Conservation (phyloP, 2,329 filamentous ascomycete genomes). For the Aschersonia sp. region DNA sequence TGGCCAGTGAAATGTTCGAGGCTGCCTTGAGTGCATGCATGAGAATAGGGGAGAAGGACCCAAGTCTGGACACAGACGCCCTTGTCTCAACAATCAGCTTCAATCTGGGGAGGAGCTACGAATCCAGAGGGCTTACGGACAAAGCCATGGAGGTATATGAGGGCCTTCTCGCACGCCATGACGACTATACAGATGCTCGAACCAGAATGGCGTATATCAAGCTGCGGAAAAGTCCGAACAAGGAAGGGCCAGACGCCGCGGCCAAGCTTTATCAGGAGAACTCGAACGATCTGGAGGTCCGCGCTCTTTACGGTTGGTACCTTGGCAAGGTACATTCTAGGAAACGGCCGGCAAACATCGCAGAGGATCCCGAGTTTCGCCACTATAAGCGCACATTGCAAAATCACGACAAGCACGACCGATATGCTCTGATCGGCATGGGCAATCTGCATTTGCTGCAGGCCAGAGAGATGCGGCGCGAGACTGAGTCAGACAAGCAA, state of each 20-base stretch:
- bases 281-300: slow-evolving; percentile 75
- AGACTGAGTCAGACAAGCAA: slow-evolving; percentile 79
- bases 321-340: slow-evolving; percentile 67
- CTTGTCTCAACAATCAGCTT: slow-evolving; percentile 93
- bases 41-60: slow-evolving; percentile 61
- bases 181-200: slow-evolving; percentile 83
- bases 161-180: slow-evolving; percentile 67
- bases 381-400: slow-evolving; percentile 95
- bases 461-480: slow-evolving; percentile 86
- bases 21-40: slow-evolving; percentile 81
- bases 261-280: slow-evolving; percentile 76
- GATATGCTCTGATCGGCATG: slow-evolving; percentile 95
- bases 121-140: slow-evolving; percentile 65
- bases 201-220: slow-evolving; percentile 84
- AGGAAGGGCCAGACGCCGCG: slow-evolving; percentile 76
- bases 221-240: slow-evolving; percentile 63
- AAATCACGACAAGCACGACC: slow-evolving; percentile 90
- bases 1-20: slow-evolving; percentile 79
- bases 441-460: slow-evolving; percentile 80
- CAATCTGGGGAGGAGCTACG: slow-evolving; percentile 87
- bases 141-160: slow-evolving; percentile 84
- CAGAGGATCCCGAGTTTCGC: slow-evolving; percentile 79
- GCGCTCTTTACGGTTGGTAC: slow-evolving; percentile 91
- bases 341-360: slow-evolving; percentile 65
- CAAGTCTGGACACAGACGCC: slow-evolving; percentile 71